phyloP scores from a whole-genome alignment of 176 grass and related monocot species.

The Secale cereale region DNA sequence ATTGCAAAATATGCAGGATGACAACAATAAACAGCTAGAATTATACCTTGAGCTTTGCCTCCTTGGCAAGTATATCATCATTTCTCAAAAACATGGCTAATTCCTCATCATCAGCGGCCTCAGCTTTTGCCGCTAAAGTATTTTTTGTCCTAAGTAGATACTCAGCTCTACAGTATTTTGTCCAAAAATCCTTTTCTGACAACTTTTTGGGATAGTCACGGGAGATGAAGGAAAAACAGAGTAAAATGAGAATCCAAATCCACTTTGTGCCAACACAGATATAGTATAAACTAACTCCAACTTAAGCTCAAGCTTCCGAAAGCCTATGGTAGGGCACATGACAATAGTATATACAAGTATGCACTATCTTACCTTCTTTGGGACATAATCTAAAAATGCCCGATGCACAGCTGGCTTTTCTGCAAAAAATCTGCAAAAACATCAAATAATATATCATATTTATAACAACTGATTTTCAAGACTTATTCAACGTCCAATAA shows the following conservation, averaged over 20 bases:
- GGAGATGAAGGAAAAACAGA: slow-evolving; percentile 16
- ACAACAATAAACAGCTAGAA: slow-evolving; percentile 3
- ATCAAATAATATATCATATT: slow-evolving; percentile 19
- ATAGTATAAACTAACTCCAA: slow-evolving; percentile 6
- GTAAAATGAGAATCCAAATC: slow-evolving; percentile 6
- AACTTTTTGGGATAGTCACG: slow-evolving; percentile 40
- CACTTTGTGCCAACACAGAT: not conserved
- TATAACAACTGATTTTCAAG: not conserved
- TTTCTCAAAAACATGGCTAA: slow-evolving; percentile 84
- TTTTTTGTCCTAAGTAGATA: slow-evolving; percentile 94
- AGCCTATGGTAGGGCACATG: not conserved
- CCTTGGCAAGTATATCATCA: slow-evolving; percentile 92
- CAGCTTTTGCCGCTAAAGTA: slow-evolving; percentile 67
- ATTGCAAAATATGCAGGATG: slow-evolving; percentile 10
- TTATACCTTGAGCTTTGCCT: slow-evolving; percentile 68
- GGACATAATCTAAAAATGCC: slow-evolving; percentile 87
- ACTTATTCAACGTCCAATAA: slow-evolving; percentile 1
- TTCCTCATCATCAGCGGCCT: slow-evolving; percentile 97
- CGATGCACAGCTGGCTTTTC: slow-evolving; percentile 96
- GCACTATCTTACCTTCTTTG: slow-evolving; percentile 56
- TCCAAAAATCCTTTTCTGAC: slow-evolving; percentile 91
- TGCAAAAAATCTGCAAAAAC: slow-evolving; percentile 87
- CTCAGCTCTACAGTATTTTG: slow-evolving; percentile 97
- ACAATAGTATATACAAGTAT: not conserved
- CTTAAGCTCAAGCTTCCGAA: not conserved